Conservation (phyloP, 2,329 filamentous ascomycete genomes). For the Diaporthe vexans region DNA sequence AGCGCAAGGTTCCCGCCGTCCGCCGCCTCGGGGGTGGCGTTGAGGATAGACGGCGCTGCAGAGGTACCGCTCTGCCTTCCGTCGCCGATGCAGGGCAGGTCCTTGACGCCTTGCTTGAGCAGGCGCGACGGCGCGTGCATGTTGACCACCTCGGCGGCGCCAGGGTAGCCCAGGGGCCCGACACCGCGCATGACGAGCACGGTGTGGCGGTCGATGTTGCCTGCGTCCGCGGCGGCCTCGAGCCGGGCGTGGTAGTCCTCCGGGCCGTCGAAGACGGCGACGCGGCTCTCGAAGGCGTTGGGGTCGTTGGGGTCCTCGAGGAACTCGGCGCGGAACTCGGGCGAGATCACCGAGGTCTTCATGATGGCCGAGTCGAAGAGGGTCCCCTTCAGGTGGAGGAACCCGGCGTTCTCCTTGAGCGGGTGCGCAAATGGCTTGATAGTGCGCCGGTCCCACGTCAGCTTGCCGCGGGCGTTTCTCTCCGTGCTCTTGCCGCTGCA, state of each 20-base stretch:
- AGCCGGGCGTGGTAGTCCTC: constrained; percentile 62
- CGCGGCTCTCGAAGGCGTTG: constrained; percentile 61
- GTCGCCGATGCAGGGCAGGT: constrained; percentile 66
- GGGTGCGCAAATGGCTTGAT: constrained; percentile 61
- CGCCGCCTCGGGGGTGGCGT: constrained; percentile 68
- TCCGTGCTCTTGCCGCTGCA: constrained; percentile 61
- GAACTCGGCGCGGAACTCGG: constrained; percentile 59
- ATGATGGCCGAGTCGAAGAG: constrained; percentile 67
- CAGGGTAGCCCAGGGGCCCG: constrained; percentile 64
- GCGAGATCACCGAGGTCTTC: constrained; percentile 65
- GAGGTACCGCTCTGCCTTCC: constrained; percentile 69
- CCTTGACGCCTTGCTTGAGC: constrained; percentile 59
- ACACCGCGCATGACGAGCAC: constrained; percentile 64
- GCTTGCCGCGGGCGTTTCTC: constrained; percentile 58
- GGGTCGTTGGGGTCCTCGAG: constrained; percentile 60
- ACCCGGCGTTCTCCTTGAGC: constrained; percentile 64
- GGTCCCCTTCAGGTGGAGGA: constrained; percentile 62
- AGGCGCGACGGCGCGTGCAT: constrained; percentile 63
- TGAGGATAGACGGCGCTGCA: constrained; percentile 67
- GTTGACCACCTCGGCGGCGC: constrained; percentile 66
- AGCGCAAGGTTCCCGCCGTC: constrained; percentile 67
- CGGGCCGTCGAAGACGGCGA: constrained; percentile 65
- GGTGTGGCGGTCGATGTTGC: constrained; percentile 56
- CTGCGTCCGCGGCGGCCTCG: constrained; percentile 50
- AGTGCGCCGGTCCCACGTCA: constrained; percentile 63